Evolutionary conservation across 2,329 filamentous ascomycete species (phyloP), one percentile per base, ranked within the genome.

Genomic region (Tolypocladium album): DNA sequence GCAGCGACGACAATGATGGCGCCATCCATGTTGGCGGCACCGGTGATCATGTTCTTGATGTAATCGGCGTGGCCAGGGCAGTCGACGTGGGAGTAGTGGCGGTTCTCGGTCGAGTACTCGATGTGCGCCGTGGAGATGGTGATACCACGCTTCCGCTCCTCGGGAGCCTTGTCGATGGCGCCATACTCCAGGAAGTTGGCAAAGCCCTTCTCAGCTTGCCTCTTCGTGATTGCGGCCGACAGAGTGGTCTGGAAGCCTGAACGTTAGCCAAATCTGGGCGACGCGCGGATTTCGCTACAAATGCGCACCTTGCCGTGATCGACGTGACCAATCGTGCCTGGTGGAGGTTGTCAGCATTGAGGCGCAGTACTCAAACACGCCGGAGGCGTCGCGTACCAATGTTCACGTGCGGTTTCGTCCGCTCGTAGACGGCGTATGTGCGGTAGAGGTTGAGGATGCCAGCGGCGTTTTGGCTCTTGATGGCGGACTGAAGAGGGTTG

Each of bases 21-120:
- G 71, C 94, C 94, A 71, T 99, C 94, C 94, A 99, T 99, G 83
- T 92, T 96, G 71, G 95, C 93, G 64, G 94, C 92, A 87, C 94
- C 94, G 67, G 94, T 99, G 77, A 99, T 99, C 94, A 99, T 99
- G 88, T 99, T 99, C 87, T 99, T 99, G 83, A 99, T 97, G 84
- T 99, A 99, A 91, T 99, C 94, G 79, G 94, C 94, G 88, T 99
- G 94, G 79, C 94, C 94, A 61, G 94, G 94, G 79, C 94, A 99
- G 85, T 99, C 94, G 82, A 99, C 94, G 85, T 99, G 94, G 71
- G 94, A 94, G 81, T 99, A 99, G 82, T 99, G 94, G 73, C 94
- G 88, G 74, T 82, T 83, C 0, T 96, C 90, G 75, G 94, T 99
- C 69, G 90, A 80, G 83, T 97, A 99, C 82, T 99, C 94, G 80